Percentiles rank a stretch among this genome's conserved stretches.
Conservation (phyloP, 495 filamentous ascomycete genomes). For the Penicillium pulvis region DNA sequence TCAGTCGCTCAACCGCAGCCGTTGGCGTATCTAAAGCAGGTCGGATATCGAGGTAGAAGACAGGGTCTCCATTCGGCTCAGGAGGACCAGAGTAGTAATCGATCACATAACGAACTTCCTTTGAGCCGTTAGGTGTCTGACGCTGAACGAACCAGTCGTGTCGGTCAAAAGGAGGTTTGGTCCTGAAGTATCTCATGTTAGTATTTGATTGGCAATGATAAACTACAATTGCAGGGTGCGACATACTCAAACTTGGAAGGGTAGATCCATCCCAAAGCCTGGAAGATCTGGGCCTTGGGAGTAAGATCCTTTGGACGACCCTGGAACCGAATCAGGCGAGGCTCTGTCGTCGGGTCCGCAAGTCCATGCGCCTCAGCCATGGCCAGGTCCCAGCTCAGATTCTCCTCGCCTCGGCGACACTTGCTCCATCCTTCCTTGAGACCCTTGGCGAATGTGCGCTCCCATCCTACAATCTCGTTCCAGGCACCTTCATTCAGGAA, state of each 20-base stretch:
- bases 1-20: conserved; percentile 75
- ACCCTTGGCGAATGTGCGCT: conserved; percentile 77
- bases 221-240: background rate
- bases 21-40: conserved; percentile 86
- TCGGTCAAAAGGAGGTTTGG: conserved; percentile 90
- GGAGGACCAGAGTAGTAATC: conserved; percentile 92
- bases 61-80: conserved; percentile 87
- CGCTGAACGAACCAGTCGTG: conserved; percentile 95
- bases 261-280: conserved; percentile 73
- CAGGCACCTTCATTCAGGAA: conserved; percentile 98
- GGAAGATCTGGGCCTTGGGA: conserved; percentile 82
- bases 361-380: conserved; percentile 43
- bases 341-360: conserved; percentile 49
- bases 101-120: conserved; percentile 92
- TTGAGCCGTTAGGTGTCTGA: conserved; percentile 56
- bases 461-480: conserved; percentile 91
- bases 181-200: conserved; percentile 40
- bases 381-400: conserved; percentile 41
- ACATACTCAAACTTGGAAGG: conserved; percentile 76
- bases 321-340: conserved; percentile 81
- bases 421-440: conserved; percentile 70
- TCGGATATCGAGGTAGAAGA: conserved; percentile 96
- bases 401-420: conserved; percentile 73
- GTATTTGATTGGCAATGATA: conserved; percentile 4
- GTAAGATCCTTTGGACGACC: conserved; percentile 86